These are phyloP conservation scores for Fusarium hainanense DNA, from an alignment of 2,329 filamentous ascomycete species.

Conservation along the genomic window DNA sequence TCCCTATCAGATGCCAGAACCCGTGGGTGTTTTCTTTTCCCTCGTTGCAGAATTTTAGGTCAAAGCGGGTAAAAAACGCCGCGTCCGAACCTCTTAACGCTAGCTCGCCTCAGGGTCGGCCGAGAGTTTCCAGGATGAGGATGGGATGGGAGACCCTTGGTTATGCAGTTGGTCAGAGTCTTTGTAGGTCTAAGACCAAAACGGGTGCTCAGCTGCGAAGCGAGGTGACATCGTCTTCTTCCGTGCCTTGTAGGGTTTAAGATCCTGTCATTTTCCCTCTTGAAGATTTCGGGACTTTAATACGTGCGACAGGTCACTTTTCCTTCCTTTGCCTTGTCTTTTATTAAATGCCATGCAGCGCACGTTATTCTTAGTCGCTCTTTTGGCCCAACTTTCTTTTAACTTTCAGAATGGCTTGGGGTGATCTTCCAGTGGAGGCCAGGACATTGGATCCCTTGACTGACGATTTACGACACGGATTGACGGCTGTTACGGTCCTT, in stretches of 20 bases:
- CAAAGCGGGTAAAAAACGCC: slow-evolving; percentile 1
- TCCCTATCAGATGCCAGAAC: not conserved
- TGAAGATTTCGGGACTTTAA: not conserved
- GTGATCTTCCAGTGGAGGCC: slow-evolving; percentile 33
- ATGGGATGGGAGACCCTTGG: not conserved
- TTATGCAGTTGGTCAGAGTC: not conserved
- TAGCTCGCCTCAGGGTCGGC: slow-evolving; percentile 3
- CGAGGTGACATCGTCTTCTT: slow-evolving; percentile 21
- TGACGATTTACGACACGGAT: slow-evolving; percentile 40
- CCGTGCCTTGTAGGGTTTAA: slow-evolving; percentile 5
- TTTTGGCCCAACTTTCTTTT: not conserved
- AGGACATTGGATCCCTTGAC: slow-evolving; percentile 44
- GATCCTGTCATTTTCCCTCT: not conserved
- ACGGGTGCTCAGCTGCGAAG: not conserved
- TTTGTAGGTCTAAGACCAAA: not conserved
- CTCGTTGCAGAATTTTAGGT: not conserved
- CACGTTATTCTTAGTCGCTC: not conserved
- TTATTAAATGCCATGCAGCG: not conserved
- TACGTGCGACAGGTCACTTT: not conserved
- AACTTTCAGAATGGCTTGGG: slow-evolving; percentile 40
- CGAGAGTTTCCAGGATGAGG: slow-evolving; percentile 9
- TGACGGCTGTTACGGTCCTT: slow-evolving; percentile 48
- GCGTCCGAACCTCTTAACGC: not conserved
- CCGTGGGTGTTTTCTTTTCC: not conserved
- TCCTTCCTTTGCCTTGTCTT: too few relatives aligned